phyloP scores from a whole-genome alignment of 352 stramenopile species.

The Phytophthora macrochlamydospora region DNA sequence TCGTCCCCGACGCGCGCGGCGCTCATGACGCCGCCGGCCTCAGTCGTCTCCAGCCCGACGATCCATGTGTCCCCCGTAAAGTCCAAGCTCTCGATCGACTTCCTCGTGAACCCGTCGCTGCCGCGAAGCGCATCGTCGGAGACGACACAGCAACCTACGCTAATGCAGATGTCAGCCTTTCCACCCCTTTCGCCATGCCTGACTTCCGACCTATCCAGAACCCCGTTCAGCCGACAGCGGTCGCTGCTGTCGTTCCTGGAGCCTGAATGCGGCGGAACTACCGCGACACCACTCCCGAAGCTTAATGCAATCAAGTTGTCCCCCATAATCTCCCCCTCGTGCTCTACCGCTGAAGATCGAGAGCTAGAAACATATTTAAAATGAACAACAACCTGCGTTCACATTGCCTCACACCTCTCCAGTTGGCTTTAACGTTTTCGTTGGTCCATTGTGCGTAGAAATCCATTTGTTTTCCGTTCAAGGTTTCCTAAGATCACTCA shows the following conservation, averaged over 20 bases:
- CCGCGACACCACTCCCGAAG: neutral
- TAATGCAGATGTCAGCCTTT: neutral
- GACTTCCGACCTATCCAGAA: conserved; percentile 2
- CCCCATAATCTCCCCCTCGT: conserved; percentile 19
- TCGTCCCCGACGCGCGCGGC: conserved; percentile 26
- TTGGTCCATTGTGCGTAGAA: too few relatives aligned
- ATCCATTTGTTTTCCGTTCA: too few relatives aligned
- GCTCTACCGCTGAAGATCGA: conserved; percentile 4
- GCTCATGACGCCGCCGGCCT: conserved; percentile 22
- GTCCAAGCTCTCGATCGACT: conserved; percentile 61
- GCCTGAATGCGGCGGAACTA: neutral
- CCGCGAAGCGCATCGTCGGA: conserved; percentile 1
- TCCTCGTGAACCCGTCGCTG: conserved; percentile 46
- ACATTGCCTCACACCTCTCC: neutral
- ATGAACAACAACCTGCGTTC: neutral
- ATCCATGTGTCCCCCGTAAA: conserved; percentile 28
- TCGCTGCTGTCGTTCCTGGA: conserved; percentile 38
- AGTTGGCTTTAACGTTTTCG: too few relatives aligned
- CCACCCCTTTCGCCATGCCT: neutral
- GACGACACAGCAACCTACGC: conserved; percentile 5
- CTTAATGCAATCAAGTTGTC: conserved; percentile 13
- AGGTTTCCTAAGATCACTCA: too few relatives aligned
- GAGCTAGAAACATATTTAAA: conserved; percentile 15
- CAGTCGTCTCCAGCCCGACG: conserved; percentile 3
- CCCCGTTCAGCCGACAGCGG: conserved; percentile 9